Conservation (phyloP, 129 eudicot species). For the Flaveria bidentis region DNA sequence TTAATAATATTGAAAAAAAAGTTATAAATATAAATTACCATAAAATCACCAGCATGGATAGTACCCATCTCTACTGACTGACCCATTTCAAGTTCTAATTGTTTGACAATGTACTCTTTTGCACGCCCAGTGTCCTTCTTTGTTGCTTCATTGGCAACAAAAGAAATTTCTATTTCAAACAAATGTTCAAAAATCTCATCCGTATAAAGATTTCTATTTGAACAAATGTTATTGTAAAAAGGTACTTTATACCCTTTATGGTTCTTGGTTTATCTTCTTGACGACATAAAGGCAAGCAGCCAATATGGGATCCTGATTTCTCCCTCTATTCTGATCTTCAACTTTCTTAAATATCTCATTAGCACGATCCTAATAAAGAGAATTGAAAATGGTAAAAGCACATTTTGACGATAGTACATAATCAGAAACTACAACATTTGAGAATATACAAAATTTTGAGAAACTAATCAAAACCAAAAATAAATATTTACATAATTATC, state of each 20-base stretch:
- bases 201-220: constrained; percentile 37
- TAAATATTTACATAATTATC: not conserved
- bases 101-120: constrained; percentile 84
- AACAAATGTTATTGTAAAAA: constrained; percentile 32
- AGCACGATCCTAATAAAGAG: constrained; percentile 70
- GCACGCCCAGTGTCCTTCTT: constrained; percentile 97
- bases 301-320: constrained; percentile 83
- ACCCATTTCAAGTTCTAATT: constrained; percentile 84
- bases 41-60: constrained; percentile 89
- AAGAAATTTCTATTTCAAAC: constrained; percentile 85
- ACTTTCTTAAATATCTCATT: constrained; percentile 94
- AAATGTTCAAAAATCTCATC: constrained; percentile 59
- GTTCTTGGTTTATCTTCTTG: constrained; percentile 93
- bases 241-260: constrained; percentile 67
- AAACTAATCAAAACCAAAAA: not conserved
- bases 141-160: constrained; percentile 89
- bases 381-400: not conserved
- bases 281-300: constrained; percentile 91
- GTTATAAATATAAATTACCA: constrained; percentile 47
- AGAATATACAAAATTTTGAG: not conserved
- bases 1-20: not conserved
- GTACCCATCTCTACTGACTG: constrained; percentile 88
- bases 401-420: not conserved
- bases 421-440: not conserved
- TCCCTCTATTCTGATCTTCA: constrained; percentile 90